Conservation (phyloP, 2,329 filamentous ascomycete genomes). For the Cordyceps militaris region DNA sequence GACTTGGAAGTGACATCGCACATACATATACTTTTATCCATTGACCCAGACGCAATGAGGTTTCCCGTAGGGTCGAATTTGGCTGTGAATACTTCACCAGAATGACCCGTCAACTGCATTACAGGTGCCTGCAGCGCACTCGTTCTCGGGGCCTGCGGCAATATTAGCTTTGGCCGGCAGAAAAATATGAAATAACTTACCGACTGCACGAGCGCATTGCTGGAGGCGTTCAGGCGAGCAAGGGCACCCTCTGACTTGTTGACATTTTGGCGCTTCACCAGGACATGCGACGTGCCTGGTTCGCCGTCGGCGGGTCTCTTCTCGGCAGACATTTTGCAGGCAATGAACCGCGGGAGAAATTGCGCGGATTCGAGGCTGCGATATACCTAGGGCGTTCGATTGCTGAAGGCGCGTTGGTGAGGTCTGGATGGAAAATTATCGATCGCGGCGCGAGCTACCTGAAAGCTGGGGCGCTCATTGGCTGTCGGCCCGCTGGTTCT, state of each 20-base stretch:
- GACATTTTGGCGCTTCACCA: constrained; percentile 83
- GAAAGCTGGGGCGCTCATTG: constrained; percentile 18
- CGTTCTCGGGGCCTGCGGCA: constrained; percentile 62
- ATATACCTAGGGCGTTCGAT: neutral
- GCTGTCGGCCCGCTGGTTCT: constrained; percentile 29
- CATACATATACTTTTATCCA: constrained; percentile 86
- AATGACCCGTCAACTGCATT: constrained; percentile 80
- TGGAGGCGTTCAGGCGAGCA: constrained; percentile 44
- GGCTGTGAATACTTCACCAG: constrained; percentile 84
- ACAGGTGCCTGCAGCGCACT: constrained; percentile 82
- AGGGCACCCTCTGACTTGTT: constrained; percentile 40
- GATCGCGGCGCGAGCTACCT: constrained; percentile 4
- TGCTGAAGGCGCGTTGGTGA: neutral
- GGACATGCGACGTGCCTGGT: constrained; percentile 70
- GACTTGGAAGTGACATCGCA: constrained; percentile 12
- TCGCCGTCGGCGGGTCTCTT: constrained; percentile 86
- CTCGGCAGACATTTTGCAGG: constrained; percentile 69
- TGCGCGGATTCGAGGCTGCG: neutral
- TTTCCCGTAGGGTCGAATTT: constrained; percentile 86
- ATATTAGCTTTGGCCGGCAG: constrained; percentile 13
- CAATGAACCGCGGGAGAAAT: neutral
- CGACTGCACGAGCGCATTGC: constrained; percentile 42
- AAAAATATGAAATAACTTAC: constrained; percentile 30
- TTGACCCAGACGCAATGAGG: constrained; percentile 86
- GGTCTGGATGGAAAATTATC: constrained; percentile 7